Base-by-base conservation (phyloP, 805 yeast species). In the Yamadazyma takamatsuzukensis region DNA sequence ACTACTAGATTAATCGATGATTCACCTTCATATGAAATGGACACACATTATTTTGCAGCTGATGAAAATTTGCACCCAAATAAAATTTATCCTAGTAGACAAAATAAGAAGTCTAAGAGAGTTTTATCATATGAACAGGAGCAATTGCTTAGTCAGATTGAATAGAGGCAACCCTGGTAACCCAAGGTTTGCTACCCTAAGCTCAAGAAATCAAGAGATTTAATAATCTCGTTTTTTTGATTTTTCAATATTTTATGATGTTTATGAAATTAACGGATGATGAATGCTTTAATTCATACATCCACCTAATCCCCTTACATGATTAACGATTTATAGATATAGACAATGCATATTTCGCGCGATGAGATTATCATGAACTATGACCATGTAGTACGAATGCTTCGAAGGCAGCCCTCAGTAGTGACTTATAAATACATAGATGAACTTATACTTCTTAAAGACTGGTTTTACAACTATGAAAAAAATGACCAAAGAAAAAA, bases 391-490 rank as follows among this genome's bases (percentile, higher is more conserved):
- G 33, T 31, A 12, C 18, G 25, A 33, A 15, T 36, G 22, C 28
- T 36, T 3, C 30, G 31, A 19, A 25, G 32, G 25, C 43, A 43
- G 22, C 54, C 52, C 9, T 35, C 45, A 7, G 33, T 49, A 6
- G 49, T 44, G 11, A 34, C 54, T 8, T 66, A 61, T 36, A 60
- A 57, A 37, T 48, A 59, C 3, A 36, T 47, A 1, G 52, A 56
- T 1, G 87, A 81, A 22, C 44, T 81, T 12, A 45, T 52, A 5
- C 46, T 44, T 23, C 56, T 81, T 25, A 68, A 68, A 37, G 59
- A 57, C 12, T 68, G 79, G 76, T 77, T 81, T 47, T 80, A 68
- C 45, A 59, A 65, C 27, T 56, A 53, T n/a, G 47, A 35, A 2
- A 40, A 37, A 1, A 39, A 38, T 2, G 71, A 66, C 27, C 33